Percentiles rank a stretch among this genome's conserved stretches.
phyloP scores from a whole-genome alignment of 495 filamentous ascomycete species.

The Aspergillus bertholletiae region DNA sequence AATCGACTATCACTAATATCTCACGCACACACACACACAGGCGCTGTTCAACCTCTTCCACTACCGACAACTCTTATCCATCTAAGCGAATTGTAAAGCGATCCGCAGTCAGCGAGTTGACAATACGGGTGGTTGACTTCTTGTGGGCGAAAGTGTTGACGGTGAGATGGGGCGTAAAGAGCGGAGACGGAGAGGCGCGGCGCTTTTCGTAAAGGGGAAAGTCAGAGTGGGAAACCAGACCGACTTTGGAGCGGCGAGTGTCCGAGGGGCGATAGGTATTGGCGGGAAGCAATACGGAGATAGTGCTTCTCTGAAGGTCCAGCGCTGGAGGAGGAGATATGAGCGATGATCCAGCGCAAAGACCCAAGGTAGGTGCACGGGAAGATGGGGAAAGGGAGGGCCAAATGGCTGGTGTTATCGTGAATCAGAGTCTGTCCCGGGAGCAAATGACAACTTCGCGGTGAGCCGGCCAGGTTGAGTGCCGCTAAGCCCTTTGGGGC shows the following conservation, averaged over 20 bases:
- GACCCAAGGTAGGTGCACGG: not conserved
- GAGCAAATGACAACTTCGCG: not conserved
- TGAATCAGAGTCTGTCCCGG: not conserved
- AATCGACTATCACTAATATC: not conserved
- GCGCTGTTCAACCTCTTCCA: not conserved
- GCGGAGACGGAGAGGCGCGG: conserved; percentile 14
- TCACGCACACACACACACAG: conserved; percentile 6
- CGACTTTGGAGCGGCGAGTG: not conserved
- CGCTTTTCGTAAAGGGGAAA: conserved; percentile 10
- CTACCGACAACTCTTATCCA: conserved; percentile 10
- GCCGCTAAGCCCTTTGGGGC: not conserved
- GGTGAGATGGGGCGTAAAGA: conserved; percentile 13
- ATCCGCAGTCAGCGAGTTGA: not conserved
- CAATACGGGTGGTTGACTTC: conserved; percentile 5
- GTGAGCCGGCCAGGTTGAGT: not conserved
- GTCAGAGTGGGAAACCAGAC: not conserved
- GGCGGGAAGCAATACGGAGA: too few species aligned
- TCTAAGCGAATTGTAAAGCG: not conserved
- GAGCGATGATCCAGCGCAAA: not conserved
- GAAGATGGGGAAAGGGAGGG: not conserved
- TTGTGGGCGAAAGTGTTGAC: conserved; percentile 8
- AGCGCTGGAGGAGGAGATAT: not conserved
- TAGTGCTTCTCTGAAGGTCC: too few species aligned
- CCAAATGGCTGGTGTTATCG: not conserved
- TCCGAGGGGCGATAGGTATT: not conserved